Conservation (phyloP, 2,329 filamentous ascomycete species). For the Diaporthe ampelina region DNA sequence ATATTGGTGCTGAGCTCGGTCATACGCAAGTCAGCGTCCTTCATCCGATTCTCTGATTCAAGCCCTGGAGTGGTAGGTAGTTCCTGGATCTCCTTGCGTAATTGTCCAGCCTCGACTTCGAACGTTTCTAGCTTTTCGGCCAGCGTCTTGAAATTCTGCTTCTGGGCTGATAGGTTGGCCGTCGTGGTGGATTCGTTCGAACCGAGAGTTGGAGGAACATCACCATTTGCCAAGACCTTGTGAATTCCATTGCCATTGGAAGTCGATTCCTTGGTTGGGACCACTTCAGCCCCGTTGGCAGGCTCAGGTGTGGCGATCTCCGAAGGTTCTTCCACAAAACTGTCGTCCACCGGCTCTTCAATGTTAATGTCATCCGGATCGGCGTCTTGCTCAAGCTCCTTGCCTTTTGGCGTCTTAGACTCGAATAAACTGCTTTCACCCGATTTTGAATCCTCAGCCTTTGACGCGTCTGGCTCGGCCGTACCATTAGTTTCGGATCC, state of each 20-base stretch:
- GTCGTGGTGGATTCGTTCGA: slow-evolving; percentile 42
- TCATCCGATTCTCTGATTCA: slow-evolving; percentile 41
- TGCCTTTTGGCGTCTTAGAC: slow-evolving; percentile 41
- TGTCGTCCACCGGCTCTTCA: slow-evolving; percentile 54
- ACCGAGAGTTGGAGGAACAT: background rate
- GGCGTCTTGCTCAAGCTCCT: slow-evolving; percentile 48
- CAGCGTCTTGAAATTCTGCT: slow-evolving; percentile 52
- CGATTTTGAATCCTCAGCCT: slow-evolving; percentile 25
- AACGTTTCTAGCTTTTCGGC: slow-evolving; percentile 51
- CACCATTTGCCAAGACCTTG: background rate
- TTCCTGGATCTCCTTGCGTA: slow-evolving; percentile 51
- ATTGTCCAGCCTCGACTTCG: slow-evolving; percentile 48
- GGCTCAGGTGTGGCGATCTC: slow-evolving; percentile 38
- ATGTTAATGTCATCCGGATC: slow-evolving; percentile 66
- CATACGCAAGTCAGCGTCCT: slow-evolving; percentile 50
- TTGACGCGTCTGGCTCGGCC: slow-evolving; percentile 11
- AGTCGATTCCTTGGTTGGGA: slow-evolving; percentile 37
- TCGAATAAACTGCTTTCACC: slow-evolving; percentile 45
- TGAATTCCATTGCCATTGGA: slow-evolving; percentile 29
- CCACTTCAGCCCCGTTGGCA: slow-evolving; percentile 39
- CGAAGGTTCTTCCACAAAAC: slow-evolving; percentile 36
- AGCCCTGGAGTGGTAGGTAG: slow-evolving; percentile 42
- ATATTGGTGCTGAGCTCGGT: slow-evolving; percentile 50
- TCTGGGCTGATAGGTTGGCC: slow-evolving; percentile 49
- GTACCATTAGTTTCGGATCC: slow-evolving; percentile 22